Conservation (phyloP, 768 basidiomycete species). For the Suillus bovinus region DNA sequence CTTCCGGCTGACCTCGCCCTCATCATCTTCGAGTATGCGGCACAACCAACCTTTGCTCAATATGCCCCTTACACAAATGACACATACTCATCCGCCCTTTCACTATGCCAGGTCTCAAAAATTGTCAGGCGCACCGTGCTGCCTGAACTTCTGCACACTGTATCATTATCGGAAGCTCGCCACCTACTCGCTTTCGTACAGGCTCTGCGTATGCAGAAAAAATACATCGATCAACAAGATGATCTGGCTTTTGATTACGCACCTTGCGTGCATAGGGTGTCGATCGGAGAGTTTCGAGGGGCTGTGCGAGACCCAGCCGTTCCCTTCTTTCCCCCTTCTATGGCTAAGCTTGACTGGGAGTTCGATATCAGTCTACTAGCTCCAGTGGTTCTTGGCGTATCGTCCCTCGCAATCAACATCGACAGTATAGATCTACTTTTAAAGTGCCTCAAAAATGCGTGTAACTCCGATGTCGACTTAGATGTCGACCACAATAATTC, state of each 20-base stretch:
- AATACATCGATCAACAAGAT: constrained; percentile 12
- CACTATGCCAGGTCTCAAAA: constrained; percentile 37
- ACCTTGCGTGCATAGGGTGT: constrained; percentile 34
- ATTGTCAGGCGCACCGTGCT: constrained; percentile 34
- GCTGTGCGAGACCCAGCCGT: constrained; percentile 20
- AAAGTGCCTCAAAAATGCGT: constrained; percentile 26
- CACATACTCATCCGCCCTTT: constrained; percentile 26
- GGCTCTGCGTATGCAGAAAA: constrained; percentile 31
- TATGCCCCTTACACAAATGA: neutral
- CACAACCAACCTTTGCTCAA: constrained; percentile 21
- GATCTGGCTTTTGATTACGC: constrained; percentile 35
- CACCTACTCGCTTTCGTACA: constrained; percentile 26
- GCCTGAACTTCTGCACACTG: constrained; percentile 29
- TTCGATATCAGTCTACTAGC: constrained; percentile 22
- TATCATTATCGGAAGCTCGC: neutral
- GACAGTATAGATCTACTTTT: constrained; percentile 34
- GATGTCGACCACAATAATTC: constrained; percentile 17
- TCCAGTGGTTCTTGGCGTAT: constrained; percentile 4
- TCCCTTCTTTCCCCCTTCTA: constrained; percentile 2
- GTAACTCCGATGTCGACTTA: neutral
- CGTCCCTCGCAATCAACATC: constrained; percentile 32
- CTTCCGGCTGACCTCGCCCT: constrained; percentile 38
- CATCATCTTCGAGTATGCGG: constrained; percentile 35
- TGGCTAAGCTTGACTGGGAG: neutral
- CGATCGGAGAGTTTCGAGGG: constrained; percentile 25